Percentiles rank a stretch among this genome's conserved stretches.
These are phyloP conservation scores for Colletotrichum zoysiae DNA, from an alignment of 2,329 filamentous ascomycete genomes.

Conservation along the genomic window DNA sequence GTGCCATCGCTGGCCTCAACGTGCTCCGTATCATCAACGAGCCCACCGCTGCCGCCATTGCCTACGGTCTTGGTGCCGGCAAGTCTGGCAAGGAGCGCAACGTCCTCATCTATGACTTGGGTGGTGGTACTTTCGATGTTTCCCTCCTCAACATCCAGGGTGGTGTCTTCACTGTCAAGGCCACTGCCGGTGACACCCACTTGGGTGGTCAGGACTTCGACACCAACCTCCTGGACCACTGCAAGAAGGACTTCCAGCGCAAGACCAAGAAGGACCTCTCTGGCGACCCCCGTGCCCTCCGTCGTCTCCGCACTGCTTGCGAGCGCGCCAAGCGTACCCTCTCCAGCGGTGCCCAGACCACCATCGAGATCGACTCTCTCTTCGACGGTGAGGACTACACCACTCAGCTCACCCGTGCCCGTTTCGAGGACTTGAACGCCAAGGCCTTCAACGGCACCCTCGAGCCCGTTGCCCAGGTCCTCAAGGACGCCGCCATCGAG, in stretches of 20 bases:
- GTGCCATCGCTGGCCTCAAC: conserved; percentile 96
- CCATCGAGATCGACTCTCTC: conserved; percentile 98
- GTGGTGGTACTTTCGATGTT: conserved; percentile 99
- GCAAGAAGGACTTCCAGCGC: conserved; percentile 93
- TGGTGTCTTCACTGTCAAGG: conserved; percentile 99
- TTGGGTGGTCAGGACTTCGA: conserved; percentile 97
- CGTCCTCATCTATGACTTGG: conserved; percentile 99
- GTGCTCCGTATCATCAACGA: conserved; percentile 99
- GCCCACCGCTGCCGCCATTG: conserved; percentile 97
- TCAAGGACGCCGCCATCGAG: conserved; percentile 90
- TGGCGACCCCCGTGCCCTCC: conserved; percentile 89
- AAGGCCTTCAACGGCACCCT: conserved; percentile 95
- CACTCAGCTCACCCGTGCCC: conserved; percentile 95
- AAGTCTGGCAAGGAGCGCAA: conserved; percentile 98
- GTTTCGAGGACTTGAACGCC: conserved; percentile 98
- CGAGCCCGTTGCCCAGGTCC: conserved; percentile 94
- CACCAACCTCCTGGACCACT: conserved; percentile 93
- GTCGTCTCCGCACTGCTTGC: conserved; percentile 96
- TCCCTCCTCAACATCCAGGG: conserved; percentile 98
- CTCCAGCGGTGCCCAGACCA: conserved; percentile 96
- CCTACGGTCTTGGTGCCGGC: conserved; percentile 95
- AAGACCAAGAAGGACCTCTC: conserved; percentile 86
- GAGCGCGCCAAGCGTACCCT: conserved; percentile 99
- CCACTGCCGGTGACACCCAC: conserved; percentile 97
- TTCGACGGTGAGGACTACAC: conserved; percentile 99